Evolutionary conservation across 768 basidiomycete species (phyloP), one percentile per base, ranked within the genome.

Genomic region (Cystobasidium ongulense): DNA sequence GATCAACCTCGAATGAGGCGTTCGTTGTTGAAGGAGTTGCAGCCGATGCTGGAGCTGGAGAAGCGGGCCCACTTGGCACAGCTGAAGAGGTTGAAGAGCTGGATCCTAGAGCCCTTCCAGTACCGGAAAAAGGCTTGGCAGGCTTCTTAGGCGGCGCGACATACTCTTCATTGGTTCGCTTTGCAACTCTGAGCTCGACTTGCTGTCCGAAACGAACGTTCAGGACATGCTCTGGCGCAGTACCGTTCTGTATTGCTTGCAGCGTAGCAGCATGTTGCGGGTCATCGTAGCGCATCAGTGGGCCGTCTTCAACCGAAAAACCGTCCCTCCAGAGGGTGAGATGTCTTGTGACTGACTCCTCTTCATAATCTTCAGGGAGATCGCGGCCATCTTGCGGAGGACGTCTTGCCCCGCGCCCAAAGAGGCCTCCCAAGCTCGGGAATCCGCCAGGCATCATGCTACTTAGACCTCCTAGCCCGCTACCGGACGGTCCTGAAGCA

Each of bases 301-400:
- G 88, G 4, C 92, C 91, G 75, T 92, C 91, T 78, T 96, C 91
- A 54, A 98, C 86, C 59, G 88, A 88, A 81, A 96, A 97, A 0
- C 96, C 96, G 74, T 97, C 86, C 46, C 88, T 85, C 95, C 95
- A 98, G 82, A 98, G 90, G 0, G 89, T 93, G 52, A 98, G 83
- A 70, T 86, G 85, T 10, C 95, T 87, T 61, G 88, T 86, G 0
- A 84, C 88, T 1, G 86, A 84, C 63, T 87, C 86, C 72, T 85
- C 85, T 74, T 85, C 84, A 5, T 81, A 81, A 1, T 80, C 80
- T 18, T 79, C 80, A 1, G 68, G 68, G 4, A 71, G 25, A 1
- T 71, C 68, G 18, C 68, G 50, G 5, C 83, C 83, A 39, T 79
- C 77, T 43, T 70, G 63, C 46, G 65, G 18, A 35, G 33, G 41